A percentile compares a stretch with the other conserved stretches of the same genome.
These are phyloP conservation scores for Xylaria sp. DNA, from an alignment of 2,329 filamentous ascomycete genomes.

Conservation along the genomic window DNA sequence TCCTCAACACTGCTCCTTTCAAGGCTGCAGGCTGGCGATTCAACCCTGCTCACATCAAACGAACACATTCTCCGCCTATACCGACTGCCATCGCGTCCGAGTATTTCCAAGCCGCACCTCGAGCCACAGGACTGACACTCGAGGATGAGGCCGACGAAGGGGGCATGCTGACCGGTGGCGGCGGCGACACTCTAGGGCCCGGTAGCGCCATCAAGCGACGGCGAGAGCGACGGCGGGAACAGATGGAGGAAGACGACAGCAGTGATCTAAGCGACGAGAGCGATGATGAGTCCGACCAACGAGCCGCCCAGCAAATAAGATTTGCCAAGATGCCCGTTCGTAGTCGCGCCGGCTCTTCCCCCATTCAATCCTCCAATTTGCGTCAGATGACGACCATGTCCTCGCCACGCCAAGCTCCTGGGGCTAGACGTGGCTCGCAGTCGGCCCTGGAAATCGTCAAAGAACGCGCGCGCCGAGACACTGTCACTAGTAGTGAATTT, in stretches of 20 bases:
- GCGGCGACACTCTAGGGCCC: constrained; percentile 71
- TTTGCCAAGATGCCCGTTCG: constrained; percentile 95
- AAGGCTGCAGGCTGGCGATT: constrained; percentile 82
- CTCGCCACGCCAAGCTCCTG: constrained; percentile 54
- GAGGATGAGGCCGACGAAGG: constrained; percentile 76
- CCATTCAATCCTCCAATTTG: constrained; percentile 71
- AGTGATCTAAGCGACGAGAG: constrained; percentile 85
- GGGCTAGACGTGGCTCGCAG: constrained; percentile 69
- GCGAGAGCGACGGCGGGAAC: constrained; percentile 66
- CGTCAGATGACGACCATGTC: constrained; percentile 58
- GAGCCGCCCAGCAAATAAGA: constrained; percentile 87
- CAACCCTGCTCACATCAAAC: constrained; percentile 76
- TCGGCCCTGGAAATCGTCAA: constrained; percentile 73
- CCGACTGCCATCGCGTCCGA: constrained; percentile 82
- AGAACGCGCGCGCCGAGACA: constrained; percentile 73
- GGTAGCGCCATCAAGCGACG: constrained; percentile 71
- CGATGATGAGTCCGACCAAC: constrained; percentile 74
- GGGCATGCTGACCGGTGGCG: constrained; percentile 71
- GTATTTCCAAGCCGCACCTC: constrained; percentile 76
- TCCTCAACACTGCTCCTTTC: constrained; percentile 81
- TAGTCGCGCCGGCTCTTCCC: constrained; percentile 85
- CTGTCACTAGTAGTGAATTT: constrained; percentile 81
- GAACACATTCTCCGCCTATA: constrained; percentile 85
- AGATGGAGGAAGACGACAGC: constrained; percentile 84
- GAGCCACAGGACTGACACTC: constrained; percentile 66